Conservation (phyloP, 495 filamentous ascomycete species). For the Sphaerosporella brunnea region DNA sequence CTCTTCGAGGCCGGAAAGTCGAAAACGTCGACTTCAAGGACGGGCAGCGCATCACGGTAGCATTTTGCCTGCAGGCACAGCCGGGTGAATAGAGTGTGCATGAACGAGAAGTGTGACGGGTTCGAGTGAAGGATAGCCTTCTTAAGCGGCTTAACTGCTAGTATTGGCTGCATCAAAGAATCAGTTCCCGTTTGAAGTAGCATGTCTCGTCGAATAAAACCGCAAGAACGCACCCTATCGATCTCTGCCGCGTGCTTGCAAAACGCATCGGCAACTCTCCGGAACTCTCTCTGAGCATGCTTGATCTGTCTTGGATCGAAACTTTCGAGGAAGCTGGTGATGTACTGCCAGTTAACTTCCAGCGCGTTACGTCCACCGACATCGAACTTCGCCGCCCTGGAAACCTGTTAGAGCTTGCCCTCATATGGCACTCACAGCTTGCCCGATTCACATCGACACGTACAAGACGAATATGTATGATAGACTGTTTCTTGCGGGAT, state of each 20-base stretch:
- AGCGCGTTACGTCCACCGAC: slow-evolving; percentile 15
- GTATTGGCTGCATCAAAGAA: slow-evolving; percentile 13
- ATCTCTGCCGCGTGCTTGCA: slow-evolving; percentile 17
- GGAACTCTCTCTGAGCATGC: slow-evolving; percentile 20
- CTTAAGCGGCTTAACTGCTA: slow-evolving; percentile 23
- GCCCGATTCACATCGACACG: slow-evolving; percentile 1
- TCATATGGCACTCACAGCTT: neutral
- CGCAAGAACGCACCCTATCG: slow-evolving; percentile 15
- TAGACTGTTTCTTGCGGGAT: slow-evolving; percentile 20
- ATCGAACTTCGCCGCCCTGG: slow-evolving; percentile 11
- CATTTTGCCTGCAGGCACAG: slow-evolving; percentile 25
- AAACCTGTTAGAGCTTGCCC: too few species aligned
- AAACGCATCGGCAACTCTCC: slow-evolving; percentile 21
- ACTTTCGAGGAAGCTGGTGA: slow-evolving; percentile 16
- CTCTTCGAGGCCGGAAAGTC: slow-evolving; percentile 19
- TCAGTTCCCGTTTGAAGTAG: neutral
- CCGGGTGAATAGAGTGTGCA: slow-evolving; percentile 22
- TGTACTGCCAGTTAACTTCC: slow-evolving; percentile 17
- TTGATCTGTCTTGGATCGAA: slow-evolving; percentile 22
- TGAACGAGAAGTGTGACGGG: slow-evolving; percentile 22
- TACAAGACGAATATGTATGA: slow-evolving; percentile 26
- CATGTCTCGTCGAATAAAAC: neutral
- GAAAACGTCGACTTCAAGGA: slow-evolving; percentile 23
- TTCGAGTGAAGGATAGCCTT: slow-evolving; percentile 24
- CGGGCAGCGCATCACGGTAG: slow-evolving; percentile 22